Percentiles rank a stretch among this genome's conserved stretches.
phyloP scores from a whole-genome alignment of 495 filamentous ascomycete genomes.

The Aspergillus homomorphus region DNA sequence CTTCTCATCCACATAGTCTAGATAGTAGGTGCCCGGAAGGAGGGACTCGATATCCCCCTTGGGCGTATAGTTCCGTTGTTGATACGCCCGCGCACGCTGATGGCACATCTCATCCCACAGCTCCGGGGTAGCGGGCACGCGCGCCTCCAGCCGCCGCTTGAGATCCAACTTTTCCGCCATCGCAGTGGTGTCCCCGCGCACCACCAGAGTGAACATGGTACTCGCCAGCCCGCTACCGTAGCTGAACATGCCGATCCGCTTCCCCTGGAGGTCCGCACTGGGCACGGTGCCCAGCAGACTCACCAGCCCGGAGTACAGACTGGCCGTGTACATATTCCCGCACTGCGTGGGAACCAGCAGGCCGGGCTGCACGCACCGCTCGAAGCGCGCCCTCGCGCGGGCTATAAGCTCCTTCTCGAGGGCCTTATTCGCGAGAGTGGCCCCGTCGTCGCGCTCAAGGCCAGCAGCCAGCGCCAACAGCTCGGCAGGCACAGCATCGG shows the following conservation, averaged over 20 bases:
- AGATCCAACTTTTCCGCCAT: constrained; percentile 79
- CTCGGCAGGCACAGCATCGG: constrained; percentile 74
- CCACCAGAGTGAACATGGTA: constrained; percentile 81
- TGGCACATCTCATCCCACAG: constrained; percentile 75
- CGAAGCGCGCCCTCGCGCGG: constrained; percentile 91
- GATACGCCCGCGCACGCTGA: constrained; percentile 87
- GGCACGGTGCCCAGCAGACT: constrained; percentile 71
- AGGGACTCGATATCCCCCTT: constrained; percentile 70
- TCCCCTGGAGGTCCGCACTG: constrained; percentile 67
- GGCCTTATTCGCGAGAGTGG: constrained; percentile 83
- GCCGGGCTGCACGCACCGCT: constrained; percentile 77
- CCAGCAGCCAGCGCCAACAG: constrained; percentile 53
- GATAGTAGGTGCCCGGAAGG: constrained; percentile 77
- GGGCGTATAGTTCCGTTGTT: constrained; percentile 85
- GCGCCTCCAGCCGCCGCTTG: constrained; percentile 67
- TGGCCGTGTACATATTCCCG: constrained; percentile 99
- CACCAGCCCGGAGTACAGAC: constrained; percentile 82
- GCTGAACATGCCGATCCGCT: constrained; percentile 87
- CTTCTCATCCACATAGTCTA: constrained; percentile 87
- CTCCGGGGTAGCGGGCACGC: constrained; percentile 72
- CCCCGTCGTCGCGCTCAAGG: constrained; percentile 61
- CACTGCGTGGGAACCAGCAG: constrained; percentile 89
- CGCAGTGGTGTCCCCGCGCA: constrained; percentile 70
- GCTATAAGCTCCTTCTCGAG: constrained; percentile 97
- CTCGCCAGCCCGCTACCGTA: constrained; percentile 92